A percentile compares a stretch with the other conserved stretches of the same genome.
Evolutionary conservation across 441 rosid species (phyloP).

Genomic region (Geranium incanum): DNA sequence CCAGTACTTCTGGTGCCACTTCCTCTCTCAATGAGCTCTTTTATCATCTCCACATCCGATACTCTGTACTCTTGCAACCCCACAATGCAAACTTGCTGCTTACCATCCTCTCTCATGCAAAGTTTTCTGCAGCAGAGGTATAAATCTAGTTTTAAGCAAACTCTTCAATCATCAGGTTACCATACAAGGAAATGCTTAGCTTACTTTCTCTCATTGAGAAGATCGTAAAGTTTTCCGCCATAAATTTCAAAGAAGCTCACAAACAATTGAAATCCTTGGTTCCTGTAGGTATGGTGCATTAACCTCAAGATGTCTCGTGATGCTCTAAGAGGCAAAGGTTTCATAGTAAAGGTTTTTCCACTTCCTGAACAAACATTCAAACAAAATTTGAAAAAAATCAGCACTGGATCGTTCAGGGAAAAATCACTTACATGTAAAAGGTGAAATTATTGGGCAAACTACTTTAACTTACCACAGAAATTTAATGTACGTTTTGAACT

Average conservation of each 20-base stretch:
- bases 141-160: constrained; percentile 22
- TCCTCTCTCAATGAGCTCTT: constrained; percentile 91
- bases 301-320: constrained; percentile 85
- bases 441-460: not conserved
- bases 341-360: constrained; percentile 96
- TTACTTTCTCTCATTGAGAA: constrained; percentile 88
- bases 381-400: constrained; percentile 13
- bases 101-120: constrained; percentile 98
- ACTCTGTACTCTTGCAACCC: constrained; percentile 92
- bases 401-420: constrained; percentile 15
- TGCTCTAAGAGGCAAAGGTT: constrained; percentile 90
- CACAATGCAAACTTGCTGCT: constrained; percentile 98
- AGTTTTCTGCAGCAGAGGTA: constrained; percentile 61
- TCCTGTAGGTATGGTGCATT: constrained; percentile 83
- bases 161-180: constrained; percentile 15
- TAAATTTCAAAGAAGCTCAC: constrained; percentile 97
- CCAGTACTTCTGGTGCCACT: constrained; percentile 83
- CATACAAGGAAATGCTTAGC: constrained; percentile 25
- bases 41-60: constrained; percentile 81
- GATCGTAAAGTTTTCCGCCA: constrained; percentile 92
- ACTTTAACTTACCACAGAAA: not conserved
- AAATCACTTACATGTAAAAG: not conserved
- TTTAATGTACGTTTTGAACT: not conserved
- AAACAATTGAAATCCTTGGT: constrained; percentile 82
- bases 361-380: constrained; percentile 50